Base-by-base conservation (phyloP, 176 grass and related monocot species). In the Musa acuminata region DNA sequence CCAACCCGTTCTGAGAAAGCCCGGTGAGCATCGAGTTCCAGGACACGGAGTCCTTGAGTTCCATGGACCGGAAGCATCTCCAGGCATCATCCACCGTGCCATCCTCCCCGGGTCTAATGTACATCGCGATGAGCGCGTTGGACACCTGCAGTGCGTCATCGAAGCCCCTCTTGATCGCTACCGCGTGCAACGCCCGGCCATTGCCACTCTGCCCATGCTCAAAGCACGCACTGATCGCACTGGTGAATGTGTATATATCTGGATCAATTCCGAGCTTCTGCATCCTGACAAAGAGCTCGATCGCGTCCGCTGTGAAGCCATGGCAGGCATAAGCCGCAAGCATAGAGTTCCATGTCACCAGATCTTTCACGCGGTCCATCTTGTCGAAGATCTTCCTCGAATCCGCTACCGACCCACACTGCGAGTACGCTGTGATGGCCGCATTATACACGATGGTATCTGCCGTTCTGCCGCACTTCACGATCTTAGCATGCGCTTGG, bases 281-380 rank as follows among this genome's bases (percentile, higher is more conserved):
- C 79, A 83, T 85, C 53, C 65, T 78, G 64, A 75, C 70, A 75
- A 89, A 85, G 26, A 89, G 81, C 59, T 27, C 3, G 57, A 81
- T 75, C 0, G 80, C 80, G 53, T 82, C 52, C 24, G 52, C 17
- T 1, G 54, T 55, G 76, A 78, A 71, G 23, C 79, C 81, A 64
- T 83, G 79, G 57, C 77, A 64, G 53, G 77, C 29, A 55, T 84
- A 92, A 35, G 82, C 84, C 24, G 69, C 90, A 25, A 92, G 79
- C 82, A 92, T 75, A 0, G 90, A 75, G 50, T 92, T 92, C 90
- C 90, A 92, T 65, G 90, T 87, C 71, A 92, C 79, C 73, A 92
- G 64, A 72, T 92, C 90, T 71, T 77, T 92, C 8, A 1, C 21
- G 55, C 63, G 43, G 9, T 29, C 49, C 73, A 87, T 83, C 27